Evolutionary conservation across 441 rosid species (phyloP), one percentile per base, ranked within the genome.

Genomic region (Euphorbia schlechtendalii): DNA sequence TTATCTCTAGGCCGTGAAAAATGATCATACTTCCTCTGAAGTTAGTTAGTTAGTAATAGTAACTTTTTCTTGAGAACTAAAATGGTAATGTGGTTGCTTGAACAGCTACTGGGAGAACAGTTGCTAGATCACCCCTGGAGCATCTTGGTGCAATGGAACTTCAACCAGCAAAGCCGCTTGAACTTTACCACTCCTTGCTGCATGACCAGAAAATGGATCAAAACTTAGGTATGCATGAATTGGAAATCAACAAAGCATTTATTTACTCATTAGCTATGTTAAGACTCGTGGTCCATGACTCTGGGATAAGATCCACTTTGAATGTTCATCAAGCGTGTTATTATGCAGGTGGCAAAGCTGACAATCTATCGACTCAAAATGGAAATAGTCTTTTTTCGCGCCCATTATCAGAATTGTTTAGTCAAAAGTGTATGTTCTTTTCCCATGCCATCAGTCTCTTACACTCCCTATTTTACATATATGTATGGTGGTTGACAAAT

Each of bases 381-480:
- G 86, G 83, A 76, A 82, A 78, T 65, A 79, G 83, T 73, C 84
- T 83, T 52, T 87, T 87, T 74, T 83, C 88, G 36, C 82, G 86
- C 77, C 83, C 90, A 6, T 68, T 85, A 62, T 77, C 90, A 0
- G 87, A 85, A 41, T 70, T 83, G 68, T 79, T 82, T 73, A 74
- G 69, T 70, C 62, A 76, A 72, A 82, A 83, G 48, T 28, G 94
- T 83, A 78, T 72, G 87, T 62, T 62, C 55, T 24, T 43, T 48
- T 64, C 67, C 67, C 43, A 27, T n/a, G n/a, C n/a, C 51, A 8
- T 61, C 60, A 21, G 8, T 5, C 40, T 52, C 66, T 0, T 55
- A 57, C 22, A 21, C 34, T 5, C 18, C 28, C 28, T 62, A 20
- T 1, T 40, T 28, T 52, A 8, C 55, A 32, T 18, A 20, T 45